A percentile compares a stretch with the other conserved stretches of the same genome.
Evolutionary conservation across 2,329 filamentous ascomycete species (phyloP).

Genomic region (Aulographum hederae): DNA sequence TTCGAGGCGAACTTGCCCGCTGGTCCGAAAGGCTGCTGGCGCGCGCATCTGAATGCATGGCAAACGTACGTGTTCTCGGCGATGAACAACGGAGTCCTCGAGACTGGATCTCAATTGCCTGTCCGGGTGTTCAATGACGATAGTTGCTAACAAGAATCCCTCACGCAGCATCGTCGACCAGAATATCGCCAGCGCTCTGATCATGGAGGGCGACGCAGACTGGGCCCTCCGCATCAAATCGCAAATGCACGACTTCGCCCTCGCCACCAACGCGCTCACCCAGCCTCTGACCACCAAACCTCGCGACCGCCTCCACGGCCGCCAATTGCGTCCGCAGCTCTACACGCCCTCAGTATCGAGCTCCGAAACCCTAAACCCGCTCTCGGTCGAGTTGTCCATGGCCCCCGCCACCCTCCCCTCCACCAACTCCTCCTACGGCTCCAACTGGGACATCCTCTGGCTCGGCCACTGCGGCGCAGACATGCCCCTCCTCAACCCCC

Average conservation of each 20-base stretch:
- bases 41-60: conserved; percentile 20
- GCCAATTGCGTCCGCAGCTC: too few relatives aligned
- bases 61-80: not conserved
- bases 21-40: conserved; percentile 22
- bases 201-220: conserved; percentile 3
- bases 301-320: too few relatives aligned
- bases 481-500: not conserved
- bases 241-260: conserved; percentile 1
- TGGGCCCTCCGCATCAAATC: conserved; percentile 3
- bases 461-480: conserved; percentile 3
- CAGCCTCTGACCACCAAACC: too few relatives aligned
- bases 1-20: conserved; percentile 10
- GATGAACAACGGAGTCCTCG: conserved; percentile 6
- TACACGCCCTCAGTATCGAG: too few relatives aligned
- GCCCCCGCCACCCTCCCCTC: too few relatives aligned
- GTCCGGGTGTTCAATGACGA: too few relatives aligned
- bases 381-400: too few relatives aligned
- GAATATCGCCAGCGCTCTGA: not conserved
- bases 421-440: too few relatives aligned
- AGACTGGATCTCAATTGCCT: too few relatives aligned
- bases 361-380: too few relatives aligned
- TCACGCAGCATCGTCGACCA: not conserved
- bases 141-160: too few relatives aligned
- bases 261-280: not conserved
- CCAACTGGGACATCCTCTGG: conserved; percentile 4